Conservation (phyloP, 2,329 filamentous ascomycete genomes). For the Malbranchea cinnamomea region DNA sequence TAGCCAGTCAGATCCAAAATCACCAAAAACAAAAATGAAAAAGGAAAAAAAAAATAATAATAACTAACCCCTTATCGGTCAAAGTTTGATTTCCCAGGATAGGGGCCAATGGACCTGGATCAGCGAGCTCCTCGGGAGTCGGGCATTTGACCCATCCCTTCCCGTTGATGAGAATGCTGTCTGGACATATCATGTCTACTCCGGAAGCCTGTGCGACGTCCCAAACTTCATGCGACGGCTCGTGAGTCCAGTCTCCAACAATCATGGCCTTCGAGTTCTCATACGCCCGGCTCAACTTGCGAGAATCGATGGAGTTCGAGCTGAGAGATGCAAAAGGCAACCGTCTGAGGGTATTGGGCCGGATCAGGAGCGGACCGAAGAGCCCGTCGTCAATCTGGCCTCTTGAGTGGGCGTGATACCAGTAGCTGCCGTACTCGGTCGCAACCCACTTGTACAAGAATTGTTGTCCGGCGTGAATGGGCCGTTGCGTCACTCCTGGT, state of each 20-base stretch:
- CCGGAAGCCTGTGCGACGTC: conserved; percentile 7
- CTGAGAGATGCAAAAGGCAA: not conserved
- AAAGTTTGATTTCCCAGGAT: conserved; percentile 7
- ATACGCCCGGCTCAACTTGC: not conserved
- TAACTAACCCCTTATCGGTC: conserved; percentile 12
- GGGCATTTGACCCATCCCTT: conserved; percentile 12
- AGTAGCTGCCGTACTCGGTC: conserved; percentile 41
- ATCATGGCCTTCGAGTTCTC: not conserved
- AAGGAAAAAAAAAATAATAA: conserved; percentile 7
- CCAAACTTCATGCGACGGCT: not conserved
- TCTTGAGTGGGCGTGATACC: conserved; percentile 25
- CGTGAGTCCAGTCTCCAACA: conserved; percentile 1
- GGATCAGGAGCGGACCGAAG: not conserved
- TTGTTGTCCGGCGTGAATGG: conserved; percentile 34
- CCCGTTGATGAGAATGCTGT: conserved; percentile 13
- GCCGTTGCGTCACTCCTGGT: conserved; percentile 39
- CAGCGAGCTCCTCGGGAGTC: conserved; percentile 9
- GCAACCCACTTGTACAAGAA: conserved; percentile 41
- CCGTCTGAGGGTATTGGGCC: not conserved
- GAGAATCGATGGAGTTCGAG: not conserved
- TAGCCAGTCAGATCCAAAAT: too few species aligned
- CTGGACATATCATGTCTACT: conserved; percentile 11
- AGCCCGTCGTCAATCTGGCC: conserved; percentile 1
- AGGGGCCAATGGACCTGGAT: conserved; percentile 5
- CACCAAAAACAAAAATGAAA: conserved; percentile 8